These are phyloP conservation scores for Rhizopus sp. DNA, from an alignment of 371 early-diverging fungal species.

Conservation along the genomic window DNA sequence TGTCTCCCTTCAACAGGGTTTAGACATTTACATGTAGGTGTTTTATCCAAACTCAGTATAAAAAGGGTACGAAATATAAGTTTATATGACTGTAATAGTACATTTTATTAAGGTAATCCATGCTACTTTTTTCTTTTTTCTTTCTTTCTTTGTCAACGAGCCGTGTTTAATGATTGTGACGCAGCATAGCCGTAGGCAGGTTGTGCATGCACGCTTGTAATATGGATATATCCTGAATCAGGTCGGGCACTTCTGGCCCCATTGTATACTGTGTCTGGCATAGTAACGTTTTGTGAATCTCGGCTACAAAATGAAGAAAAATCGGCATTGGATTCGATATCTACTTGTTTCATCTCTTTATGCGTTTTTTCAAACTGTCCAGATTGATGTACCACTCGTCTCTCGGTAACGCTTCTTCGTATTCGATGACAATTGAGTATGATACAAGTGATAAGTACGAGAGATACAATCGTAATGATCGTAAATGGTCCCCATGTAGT, in stretches of 20 bases:
- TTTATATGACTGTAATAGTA: no score
- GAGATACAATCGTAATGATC: slow-evolving; percentile 22
- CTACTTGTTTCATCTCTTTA: slow-evolving; percentile 22
- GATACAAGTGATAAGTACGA: slow-evolving; percentile 37
- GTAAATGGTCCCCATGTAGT: slow-evolving; percentile 33
- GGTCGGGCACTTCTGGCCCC: neutral
- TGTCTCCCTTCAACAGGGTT: no score
- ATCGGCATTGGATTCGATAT: slow-evolving; percentile 9
- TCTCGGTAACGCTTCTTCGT: slow-evolving; percentile 22
- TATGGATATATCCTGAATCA: no score
- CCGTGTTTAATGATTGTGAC: no score
- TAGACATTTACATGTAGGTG: no score
- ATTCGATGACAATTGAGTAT: slow-evolving; percentile 38
- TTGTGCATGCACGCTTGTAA: no score
- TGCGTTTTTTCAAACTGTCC: slow-evolving; percentile 23
- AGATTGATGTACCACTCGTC: slow-evolving; percentile 11
- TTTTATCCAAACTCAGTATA: no score
- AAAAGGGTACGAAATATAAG: no score
- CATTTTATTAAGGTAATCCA: no score
- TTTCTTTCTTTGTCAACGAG: no score
- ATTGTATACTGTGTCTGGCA: neutral
- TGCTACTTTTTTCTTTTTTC: no score
- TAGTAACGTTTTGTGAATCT: neutral
- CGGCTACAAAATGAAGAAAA: neutral
- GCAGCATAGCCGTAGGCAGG: no score